Base-by-base conservation (phyloP, 1,284 basidiomycete genomes). In the Tilletia walkeri region DNA sequence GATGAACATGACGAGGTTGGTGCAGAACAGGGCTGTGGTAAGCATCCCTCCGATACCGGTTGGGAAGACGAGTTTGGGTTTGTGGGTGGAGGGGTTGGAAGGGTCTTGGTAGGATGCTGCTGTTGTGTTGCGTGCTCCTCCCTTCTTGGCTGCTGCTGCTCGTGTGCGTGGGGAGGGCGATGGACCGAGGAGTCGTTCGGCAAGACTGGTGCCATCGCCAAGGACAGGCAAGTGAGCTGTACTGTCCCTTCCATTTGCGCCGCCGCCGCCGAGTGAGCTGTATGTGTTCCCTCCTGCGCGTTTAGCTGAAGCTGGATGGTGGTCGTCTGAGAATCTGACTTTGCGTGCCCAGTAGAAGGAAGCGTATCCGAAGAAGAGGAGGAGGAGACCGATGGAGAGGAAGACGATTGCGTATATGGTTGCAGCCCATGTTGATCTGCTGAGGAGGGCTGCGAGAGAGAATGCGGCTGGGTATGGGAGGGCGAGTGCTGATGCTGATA, bases 341-440 rank as follows among this genome's bases (percentile, higher is more conserved):
- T 69, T 72, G 66, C 67, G 41, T 9, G 72, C 73, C 79, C 79
- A 81, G 65, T 76, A 77, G 72, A 76, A 75, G n/a, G 79, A 77
- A 1, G 76, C 69, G 70, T 73, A 78, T 24, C 79, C 79, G 59
- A 77, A 78, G 67, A 81, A 80, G 67, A 78, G 67, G 18, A 81
- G 63, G 16, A 77, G 56, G 14, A 78, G 65, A 16, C 79, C 79
- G 0, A 68, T 30, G 41, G 68, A 9, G 67, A 81, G 78, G 74
- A 76, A 79, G 10, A 73, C 66, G 68, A 81, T 76, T 69, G 75
- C 72, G 38, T 78, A 74, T 39, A 80, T 34, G 66, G 76, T 65
- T 50, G 69, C 71, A 53, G 73, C 73, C 76, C 76, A 79, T 38
- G 73, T 53, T 5, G 72, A 67, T 7, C 72, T 59, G 34, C 70